Conservation (phyloP, 1,284 basidiomycete genomes). For the Malassezia sympodialis region DNA sequence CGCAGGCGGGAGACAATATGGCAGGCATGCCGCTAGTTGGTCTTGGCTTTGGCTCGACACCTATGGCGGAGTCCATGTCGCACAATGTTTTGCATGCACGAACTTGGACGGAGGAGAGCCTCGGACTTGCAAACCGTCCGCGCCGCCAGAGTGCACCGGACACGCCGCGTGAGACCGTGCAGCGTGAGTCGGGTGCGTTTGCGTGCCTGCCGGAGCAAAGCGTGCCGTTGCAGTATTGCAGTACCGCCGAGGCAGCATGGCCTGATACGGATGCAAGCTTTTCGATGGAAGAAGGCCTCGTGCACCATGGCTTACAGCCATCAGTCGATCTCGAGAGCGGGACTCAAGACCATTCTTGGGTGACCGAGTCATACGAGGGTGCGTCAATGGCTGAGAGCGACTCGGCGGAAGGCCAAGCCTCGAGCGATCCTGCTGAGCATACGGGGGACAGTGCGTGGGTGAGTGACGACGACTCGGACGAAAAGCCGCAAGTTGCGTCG, state of each 20-base stretch:
- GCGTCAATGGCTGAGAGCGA: background rate
- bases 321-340: background rate
- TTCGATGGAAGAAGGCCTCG: background rate
- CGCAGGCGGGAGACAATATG: background rate
- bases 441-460: slow-evolving; percentile 3
- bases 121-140: background rate
- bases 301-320: background rate
- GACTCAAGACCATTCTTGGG: background rate
- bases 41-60: slow-evolving; percentile 4
- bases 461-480: slow-evolving; percentile 7
- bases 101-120: slow-evolving; percentile 2
- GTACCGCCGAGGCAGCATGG: background rate
- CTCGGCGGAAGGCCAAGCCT: background rate
- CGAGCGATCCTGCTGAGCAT: background rate
- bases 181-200: background rate
- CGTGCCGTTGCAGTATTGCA: background rate
- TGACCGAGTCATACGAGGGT: background rate
- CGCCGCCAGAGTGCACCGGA: background rate
- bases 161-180: background rate
- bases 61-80: background rate
- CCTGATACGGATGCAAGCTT: slow-evolving; percentile 2
- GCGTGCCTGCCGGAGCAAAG: background rate
- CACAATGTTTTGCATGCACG: background rate
- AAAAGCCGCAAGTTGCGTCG: background rate
- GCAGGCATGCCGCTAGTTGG: background rate